Conservation (phyloP, 163 green algal genomes). For the Smithsoniella earleae region DNA sequence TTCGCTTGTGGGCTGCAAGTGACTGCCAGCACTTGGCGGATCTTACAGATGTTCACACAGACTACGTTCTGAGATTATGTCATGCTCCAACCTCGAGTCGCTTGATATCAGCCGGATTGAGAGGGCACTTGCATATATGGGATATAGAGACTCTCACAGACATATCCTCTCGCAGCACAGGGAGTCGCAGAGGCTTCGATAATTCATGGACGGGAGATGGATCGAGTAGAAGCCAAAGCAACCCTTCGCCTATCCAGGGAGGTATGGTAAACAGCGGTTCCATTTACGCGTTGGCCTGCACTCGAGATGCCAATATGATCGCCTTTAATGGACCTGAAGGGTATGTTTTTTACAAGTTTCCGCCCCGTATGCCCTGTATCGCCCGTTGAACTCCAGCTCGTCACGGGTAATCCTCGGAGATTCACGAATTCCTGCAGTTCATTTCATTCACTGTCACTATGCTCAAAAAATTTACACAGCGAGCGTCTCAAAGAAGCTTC, state of each 20-base stretch:
- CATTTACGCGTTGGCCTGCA: conserved; percentile 25
- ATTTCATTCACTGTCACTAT: too few species aligned
- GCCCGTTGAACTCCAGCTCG: too few species aligned
- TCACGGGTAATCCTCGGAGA: too few species aligned
- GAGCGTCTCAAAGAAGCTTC: conserved; percentile 1
- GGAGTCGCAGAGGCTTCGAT: neutral
- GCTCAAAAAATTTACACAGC: too few species aligned
- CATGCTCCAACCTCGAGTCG: neutral
- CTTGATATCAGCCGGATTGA: neutral
- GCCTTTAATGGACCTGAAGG: conserved; percentile 28
- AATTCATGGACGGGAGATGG: too few species aligned
- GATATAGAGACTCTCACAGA: neutral
- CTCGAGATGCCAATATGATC: neutral
- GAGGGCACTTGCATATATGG: conserved; percentile 14
- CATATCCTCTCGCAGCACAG: neutral
- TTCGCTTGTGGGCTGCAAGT: neutral
- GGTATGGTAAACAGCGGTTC: conserved; percentile 17
- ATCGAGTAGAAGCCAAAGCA: too few species aligned
- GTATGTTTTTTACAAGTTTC: neutral
- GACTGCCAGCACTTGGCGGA: neutral
- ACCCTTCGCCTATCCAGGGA: neutral
- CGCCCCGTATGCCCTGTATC: too few species aligned
- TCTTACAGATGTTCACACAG: neutral
- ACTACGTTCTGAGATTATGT: conserved; percentile 14
- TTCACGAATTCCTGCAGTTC: too few species aligned